phyloP scores from a whole-genome alignment of 2,329 filamentous ascomycete genomes.

The Fusarium metavorans region DNA sequence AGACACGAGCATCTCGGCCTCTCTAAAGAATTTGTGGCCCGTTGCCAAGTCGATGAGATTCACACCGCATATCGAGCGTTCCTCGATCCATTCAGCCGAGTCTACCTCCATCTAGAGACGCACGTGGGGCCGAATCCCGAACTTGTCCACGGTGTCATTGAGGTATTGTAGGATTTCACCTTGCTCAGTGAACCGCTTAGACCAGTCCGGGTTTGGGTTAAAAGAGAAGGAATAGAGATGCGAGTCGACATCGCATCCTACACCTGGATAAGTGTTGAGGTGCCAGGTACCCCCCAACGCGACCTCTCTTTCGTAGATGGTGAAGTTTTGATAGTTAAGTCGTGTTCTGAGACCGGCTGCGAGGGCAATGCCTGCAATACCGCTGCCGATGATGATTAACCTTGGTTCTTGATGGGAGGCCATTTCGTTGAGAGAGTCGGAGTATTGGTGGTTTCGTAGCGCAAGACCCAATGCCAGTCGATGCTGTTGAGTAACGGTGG shows the following conservation, averaged over 20 bases:
- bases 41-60: not conserved
- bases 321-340: not conserved
- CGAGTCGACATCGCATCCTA: conserved; percentile 1
- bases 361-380: not conserved
- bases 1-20: not conserved
- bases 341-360: not conserved
- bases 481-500: not conserved
- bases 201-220: not conserved
- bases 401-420: not conserved
- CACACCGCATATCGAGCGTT: not conserved
- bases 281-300: not conserved
- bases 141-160: not conserved
- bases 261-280: conserved; percentile 1
- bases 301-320: not conserved
- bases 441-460: not conserved
- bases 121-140: not conserved
- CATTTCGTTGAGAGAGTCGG: not conserved
- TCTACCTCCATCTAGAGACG: not conserved
- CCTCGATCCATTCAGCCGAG: not conserved
- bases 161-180: conserved; percentile 1
- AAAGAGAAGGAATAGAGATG: conserved; percentile 6
- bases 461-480: not conserved
- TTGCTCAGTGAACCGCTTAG: not conserved
- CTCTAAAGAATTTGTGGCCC: not conserved
- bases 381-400: conserved; percentile 35